Base-by-base conservation (phyloP, 164 flowering plant species). In the Euptelea pleiosperma region DNA sequence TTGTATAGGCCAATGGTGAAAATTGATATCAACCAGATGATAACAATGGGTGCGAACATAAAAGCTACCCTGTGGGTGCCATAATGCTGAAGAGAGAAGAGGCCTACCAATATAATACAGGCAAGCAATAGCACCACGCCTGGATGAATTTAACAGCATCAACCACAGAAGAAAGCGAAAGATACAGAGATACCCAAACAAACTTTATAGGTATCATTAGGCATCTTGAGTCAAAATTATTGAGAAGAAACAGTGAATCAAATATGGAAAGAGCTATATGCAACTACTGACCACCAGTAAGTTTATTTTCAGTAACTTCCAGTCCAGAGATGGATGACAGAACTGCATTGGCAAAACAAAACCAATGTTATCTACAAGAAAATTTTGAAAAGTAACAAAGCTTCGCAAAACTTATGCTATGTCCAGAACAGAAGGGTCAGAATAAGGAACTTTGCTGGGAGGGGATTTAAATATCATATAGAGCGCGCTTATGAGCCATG, bases 31-130 rank as follows among this genome's bases (percentile, higher is more conserved):
- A 89, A 63, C 96, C 96, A 89, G 53, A 84, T 55, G 45, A 79
- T 49, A 14, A 89, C 82, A 54, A 83, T 64, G 10, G 96, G 96
- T 1, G 96, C 86, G 76, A 86, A 89, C 64, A 82, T 36, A 61
- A 84, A 70, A 41, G 87, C 89, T n/a, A 86, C 87, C 70, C 68
- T 77, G 61, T 77, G 91, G 19, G 96, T 86, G 57, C 96, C 96
- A 68, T 14, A 67, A 60, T 84, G 93, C 74, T 89, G 96, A 70
- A 86, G 69, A 41, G 85, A 85, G 75, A 86, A 89, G 45, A 89
- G 76, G 49, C 89, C 93, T 46, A 89, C 81, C 82, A 89, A 72
- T 59, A 89, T 79, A 52, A 71, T 71, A 66, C 90, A 88, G 16
- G 90, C 83, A 60, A 84, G 28, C 64, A 82, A 40, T 14, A 79